phyloP scores from a whole-genome alignment of 2,329 filamentous ascomycete genomes.

The Rhinocladiella mackenziei region DNA sequence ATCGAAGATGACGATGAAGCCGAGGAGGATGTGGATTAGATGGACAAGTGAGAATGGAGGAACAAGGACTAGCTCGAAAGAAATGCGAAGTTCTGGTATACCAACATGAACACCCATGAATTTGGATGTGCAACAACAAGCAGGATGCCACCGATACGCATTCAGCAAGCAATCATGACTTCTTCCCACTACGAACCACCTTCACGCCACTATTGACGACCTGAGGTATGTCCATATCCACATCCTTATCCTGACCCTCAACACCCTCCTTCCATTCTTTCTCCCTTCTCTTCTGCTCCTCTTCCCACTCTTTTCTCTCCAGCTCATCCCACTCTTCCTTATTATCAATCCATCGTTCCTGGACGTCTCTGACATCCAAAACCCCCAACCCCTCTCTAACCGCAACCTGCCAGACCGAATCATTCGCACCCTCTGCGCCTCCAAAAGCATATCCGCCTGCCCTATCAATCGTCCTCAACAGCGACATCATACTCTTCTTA shows the following conservation, averaged over 20 bases:
- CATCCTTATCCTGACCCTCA: conserved; percentile 30
- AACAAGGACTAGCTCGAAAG: neutral
- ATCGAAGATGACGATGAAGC: conserved; percentile 9
- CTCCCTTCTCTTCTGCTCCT: conserved; percentile 59
- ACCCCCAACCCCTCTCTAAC: conserved; percentile 69
- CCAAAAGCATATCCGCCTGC: conserved; percentile 93
- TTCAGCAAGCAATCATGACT: too few relatives aligned
- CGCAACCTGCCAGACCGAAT: conserved; percentile 94
- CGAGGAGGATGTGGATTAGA: conserved; percentile 15
- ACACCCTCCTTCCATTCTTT: conserved; percentile 30
- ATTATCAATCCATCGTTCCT: conserved; percentile 91
- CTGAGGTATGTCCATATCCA: conserved; percentile 43
- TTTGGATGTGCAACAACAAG: too few relatives aligned
- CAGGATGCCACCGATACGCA: too few relatives aligned
- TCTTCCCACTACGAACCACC: conserved; percentile 39
- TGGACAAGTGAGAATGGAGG: neutral
- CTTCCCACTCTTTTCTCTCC: conserved; percentile 71
- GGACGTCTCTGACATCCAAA: conserved; percentile 82
- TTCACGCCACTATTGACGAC: conserved; percentile 62
- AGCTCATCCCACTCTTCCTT: conserved; percentile 82
- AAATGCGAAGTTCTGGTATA: too few relatives aligned
- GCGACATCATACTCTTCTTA: conserved; percentile 91
- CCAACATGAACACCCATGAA: too few relatives aligned
- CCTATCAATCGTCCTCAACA: conserved; percentile 83
- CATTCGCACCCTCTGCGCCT: conserved; percentile 82